Evolutionary conservation across 768 basidiomycete genomes (phyloP).

Genomic region (Cystobasidium onofrii): DNA sequence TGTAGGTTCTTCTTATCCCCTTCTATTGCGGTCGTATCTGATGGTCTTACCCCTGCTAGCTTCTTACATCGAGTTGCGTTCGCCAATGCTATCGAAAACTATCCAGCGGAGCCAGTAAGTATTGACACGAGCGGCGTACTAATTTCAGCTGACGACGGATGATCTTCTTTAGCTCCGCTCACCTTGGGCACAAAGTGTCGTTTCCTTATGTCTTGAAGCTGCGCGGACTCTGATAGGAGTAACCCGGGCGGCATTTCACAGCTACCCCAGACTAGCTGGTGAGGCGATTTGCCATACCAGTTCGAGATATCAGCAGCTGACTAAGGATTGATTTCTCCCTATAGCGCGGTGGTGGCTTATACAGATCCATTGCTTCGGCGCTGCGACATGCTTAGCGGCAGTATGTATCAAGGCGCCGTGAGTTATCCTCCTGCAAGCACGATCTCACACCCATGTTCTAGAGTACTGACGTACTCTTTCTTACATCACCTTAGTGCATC

Average conservation of each 20-base stretch:
- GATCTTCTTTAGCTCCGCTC: constrained; percentile 11
- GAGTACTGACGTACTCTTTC: background rate
- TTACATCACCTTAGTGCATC: constrained; percentile 1
- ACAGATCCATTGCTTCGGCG: constrained; percentile 24
- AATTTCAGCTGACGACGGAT: background rate
- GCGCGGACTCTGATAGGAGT: constrained; percentile 18
- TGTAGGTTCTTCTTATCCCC: background rate
- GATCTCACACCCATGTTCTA: background rate
- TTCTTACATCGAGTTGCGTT: constrained; percentile 29
- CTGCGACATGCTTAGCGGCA: constrained; percentile 20
- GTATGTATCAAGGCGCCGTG: constrained; percentile 29
- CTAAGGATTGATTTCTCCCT: background rate
- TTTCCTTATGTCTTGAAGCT: constrained; percentile 20
- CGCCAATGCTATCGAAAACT: constrained; percentile 27
- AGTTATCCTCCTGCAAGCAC: no score
- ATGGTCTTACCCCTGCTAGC: background rate
- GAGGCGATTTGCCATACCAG: background rate
- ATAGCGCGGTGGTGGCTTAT: constrained; percentile 23
- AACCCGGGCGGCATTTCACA: background rate
- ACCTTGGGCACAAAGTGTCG: constrained; percentile 29
- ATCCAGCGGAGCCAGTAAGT: constrained; percentile 20
- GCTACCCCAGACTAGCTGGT: constrained; percentile 18
- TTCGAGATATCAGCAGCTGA: no score
- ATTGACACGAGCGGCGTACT: background rate
- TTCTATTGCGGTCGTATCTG: background rate